Evolutionary conservation across 768 basidiomycete genomes (phyloP).

Genomic region (Rossbeevera mucosa): DNA sequence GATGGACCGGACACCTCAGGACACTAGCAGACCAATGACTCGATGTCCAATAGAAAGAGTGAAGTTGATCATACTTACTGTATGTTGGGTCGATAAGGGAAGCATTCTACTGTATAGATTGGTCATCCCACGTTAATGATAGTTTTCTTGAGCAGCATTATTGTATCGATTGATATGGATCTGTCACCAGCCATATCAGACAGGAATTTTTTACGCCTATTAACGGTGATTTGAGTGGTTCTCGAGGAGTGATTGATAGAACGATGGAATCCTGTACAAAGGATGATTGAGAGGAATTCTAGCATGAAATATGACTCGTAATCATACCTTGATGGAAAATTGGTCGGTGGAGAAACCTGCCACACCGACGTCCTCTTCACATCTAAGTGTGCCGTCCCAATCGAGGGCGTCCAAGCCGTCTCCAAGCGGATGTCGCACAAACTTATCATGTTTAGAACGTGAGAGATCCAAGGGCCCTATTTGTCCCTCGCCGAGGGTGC

Average conservation of each 20-base stretch:
- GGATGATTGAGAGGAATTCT: background rate
- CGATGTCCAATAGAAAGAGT: background rate
- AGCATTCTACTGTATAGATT: background rate
- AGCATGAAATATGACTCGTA: background rate
- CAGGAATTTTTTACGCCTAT: constrained; percentile 39
- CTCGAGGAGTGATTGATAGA: constrained; percentile 42
- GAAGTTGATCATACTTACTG: background rate
- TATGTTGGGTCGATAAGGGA: background rate
- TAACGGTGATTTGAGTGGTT: constrained; percentile 34
- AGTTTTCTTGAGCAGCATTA: background rate
- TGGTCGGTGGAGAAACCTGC: constrained; percentile 46
- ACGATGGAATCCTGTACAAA: constrained; percentile 53
- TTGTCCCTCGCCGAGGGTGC: constrained; percentile 45
- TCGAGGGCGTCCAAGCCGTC: constrained; percentile 44
- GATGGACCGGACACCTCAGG: background rate
- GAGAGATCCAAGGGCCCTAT: constrained; percentile 43
- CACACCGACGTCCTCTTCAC: constrained; percentile 34
- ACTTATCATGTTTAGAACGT: constrained; percentile 7
- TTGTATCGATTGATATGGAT: constrained; percentile 37
- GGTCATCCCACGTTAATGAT: background rate
- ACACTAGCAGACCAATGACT: background rate
- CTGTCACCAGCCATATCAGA: constrained; percentile 57
- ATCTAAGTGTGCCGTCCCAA: constrained; percentile 54
- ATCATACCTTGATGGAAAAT: constrained; percentile 47
- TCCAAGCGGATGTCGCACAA: constrained; percentile 9